Conservation (phyloP, 2,329 filamentous ascomycete species). For the Didymella glomerata region DNA sequence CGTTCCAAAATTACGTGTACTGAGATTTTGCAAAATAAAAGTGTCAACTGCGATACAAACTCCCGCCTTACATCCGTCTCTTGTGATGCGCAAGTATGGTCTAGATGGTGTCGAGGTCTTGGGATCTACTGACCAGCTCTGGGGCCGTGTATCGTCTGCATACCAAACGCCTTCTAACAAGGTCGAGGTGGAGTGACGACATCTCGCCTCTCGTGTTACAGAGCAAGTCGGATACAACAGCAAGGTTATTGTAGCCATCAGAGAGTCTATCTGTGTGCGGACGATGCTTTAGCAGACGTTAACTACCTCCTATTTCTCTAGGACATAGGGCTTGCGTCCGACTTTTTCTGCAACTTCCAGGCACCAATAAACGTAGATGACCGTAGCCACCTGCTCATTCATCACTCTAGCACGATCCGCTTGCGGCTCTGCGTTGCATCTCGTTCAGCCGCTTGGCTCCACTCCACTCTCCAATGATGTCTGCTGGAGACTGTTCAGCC, state of each 20-base stretch:
- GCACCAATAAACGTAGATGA: not conserved
- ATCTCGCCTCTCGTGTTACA: no score
- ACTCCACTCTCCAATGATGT: not conserved
- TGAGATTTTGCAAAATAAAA: not conserved
- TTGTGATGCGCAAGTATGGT: not conserved
- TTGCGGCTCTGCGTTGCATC: constrained; percentile 8
- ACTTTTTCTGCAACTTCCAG: no score
- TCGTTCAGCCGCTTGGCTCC: not conserved
- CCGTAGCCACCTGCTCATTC: not conserved
- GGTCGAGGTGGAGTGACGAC: no score
- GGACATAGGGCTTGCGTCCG: no score
- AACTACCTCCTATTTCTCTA: no score
- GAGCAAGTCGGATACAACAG: no score
- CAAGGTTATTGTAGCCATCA: no score
- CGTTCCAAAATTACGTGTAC: not conserved
- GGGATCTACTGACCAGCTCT: not conserved
- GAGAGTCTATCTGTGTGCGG: no score
- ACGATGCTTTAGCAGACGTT: no score
- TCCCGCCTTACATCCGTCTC: not conserved
- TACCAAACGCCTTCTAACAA: no score
- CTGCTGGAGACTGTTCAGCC: not conserved
- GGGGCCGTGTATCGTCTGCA: not conserved
- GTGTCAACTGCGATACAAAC: not conserved
- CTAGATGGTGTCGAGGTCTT: not conserved
- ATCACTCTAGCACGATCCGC: not conserved